These are phyloP conservation scores for Pilasporangium apinafurcum DNA, from an alignment of 352 stramenopile species.

Conservation along the genomic window DNA sequence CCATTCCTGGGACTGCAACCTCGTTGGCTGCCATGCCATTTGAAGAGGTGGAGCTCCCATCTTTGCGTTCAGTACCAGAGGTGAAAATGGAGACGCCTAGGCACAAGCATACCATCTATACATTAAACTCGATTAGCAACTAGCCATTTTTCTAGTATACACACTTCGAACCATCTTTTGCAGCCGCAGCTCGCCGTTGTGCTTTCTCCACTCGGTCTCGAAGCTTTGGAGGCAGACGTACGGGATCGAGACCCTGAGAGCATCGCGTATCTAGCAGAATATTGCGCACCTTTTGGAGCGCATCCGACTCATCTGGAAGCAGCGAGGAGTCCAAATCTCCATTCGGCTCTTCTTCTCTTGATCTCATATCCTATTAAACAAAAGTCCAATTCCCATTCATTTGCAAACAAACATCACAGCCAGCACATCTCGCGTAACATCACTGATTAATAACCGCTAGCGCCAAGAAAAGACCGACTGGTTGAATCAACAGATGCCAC, in stretches of 20 bases:
- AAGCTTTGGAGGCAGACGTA: slow-evolving; percentile 56
- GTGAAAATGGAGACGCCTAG: slow-evolving; percentile 62
- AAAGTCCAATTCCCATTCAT: not conserved
- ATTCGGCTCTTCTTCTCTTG: too few relatives aligned
- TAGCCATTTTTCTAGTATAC: not conserved
- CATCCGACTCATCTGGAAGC: too few relatives aligned
- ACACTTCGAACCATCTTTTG: slow-evolving; percentile 45
- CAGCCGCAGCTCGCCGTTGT: slow-evolving; percentile 48
- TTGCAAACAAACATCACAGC: not conserved
- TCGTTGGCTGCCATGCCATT: too few relatives aligned
- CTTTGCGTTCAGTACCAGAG: slow-evolving; percentile 4
- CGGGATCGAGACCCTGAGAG: slow-evolving; percentile 52
- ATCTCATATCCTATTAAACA: too few relatives aligned
- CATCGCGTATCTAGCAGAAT: slow-evolving; percentile 43
- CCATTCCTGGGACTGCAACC: not conserved
- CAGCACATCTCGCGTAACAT: too few relatives aligned
- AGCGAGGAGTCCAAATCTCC: too few relatives aligned
- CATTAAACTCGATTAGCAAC: not conserved
- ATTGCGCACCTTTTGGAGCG: slow-evolving; percentile 6
- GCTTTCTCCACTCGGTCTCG: slow-evolving; percentile 52
- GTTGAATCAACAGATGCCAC: too few relatives aligned
- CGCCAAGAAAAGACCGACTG: too few relatives aligned
- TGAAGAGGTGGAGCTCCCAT: not conserved
- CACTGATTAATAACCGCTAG: too few relatives aligned
- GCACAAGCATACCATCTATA: too few relatives aligned